Percentiles rank a stretch among this genome's conserved stretches.
Conservation (phyloP, 1,284 basidiomycete species). For the Pterulicium gracile region DNA sequence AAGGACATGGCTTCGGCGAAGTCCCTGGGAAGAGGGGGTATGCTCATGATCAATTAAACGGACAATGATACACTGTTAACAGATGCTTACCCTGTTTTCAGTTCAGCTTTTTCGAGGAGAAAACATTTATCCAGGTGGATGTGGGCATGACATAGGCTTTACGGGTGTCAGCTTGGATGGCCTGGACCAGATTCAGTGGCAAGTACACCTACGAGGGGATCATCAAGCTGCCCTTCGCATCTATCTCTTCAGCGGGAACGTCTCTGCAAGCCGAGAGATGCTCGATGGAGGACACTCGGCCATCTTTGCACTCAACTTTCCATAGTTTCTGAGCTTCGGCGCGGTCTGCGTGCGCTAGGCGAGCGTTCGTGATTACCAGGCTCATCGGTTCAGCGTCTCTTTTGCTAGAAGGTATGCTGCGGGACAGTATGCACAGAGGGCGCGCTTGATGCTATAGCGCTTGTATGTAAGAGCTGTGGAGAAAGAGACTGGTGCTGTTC, state of each 20-base stretch:
- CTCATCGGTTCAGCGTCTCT: background rate
- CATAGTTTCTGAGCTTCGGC: slow-evolving; percentile 18
- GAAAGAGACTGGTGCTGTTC: too few species aligned
- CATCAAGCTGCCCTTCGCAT: slow-evolving; percentile 36
- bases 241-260: slow-evolving; percentile 15
- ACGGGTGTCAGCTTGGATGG: too few species aligned
- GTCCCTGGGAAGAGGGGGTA: slow-evolving; percentile 29
- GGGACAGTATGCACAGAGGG: too few species aligned
- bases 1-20: slow-evolving; percentile 45
- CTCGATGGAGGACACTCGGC: slow-evolving; percentile 18
- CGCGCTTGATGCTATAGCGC: too few species aligned
- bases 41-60: slow-evolving; percentile 6
- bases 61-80: background rate
- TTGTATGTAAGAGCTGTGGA: too few species aligned
- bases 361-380: slow-evolving; percentile 22
- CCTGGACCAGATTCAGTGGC: too few species aligned
- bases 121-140: slow-evolving; percentile 63
- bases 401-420: too few species aligned
- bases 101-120: slow-evolving; percentile 41
- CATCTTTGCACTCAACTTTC: slow-evolving; percentile 22
- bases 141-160: slow-evolving; percentile 50
- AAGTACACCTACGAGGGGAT: slow-evolving; percentile 36
- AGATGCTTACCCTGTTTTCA: slow-evolving; percentile 36
- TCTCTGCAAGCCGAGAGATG: slow-evolving; percentile 5
- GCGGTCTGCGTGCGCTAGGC: slow-evolving; percentile 18